Evolutionary conservation across 2,329 filamentous ascomycete species (phyloP), one percentile per base, ranked within the genome.

Genomic region (Colletotrichum shisoi): DNA sequence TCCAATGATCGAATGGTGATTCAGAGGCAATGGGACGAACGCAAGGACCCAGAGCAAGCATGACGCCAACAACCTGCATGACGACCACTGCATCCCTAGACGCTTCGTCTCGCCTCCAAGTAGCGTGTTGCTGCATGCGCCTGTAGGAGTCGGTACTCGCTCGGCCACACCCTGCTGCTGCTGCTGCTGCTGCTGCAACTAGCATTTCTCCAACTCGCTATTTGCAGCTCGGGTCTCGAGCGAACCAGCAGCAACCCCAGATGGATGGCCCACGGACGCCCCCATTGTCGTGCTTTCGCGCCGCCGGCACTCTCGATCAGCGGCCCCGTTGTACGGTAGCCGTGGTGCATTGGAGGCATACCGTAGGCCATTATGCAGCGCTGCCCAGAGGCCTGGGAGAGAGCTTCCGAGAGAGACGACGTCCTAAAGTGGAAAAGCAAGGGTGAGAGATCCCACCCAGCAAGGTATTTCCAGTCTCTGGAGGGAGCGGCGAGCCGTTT

Each of bases 251-350:
- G 21, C 51, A 62, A 52, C 63, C 46, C 42, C 42, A 24, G 40
- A 53, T 53, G 64, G n/a, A 13, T 21, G 37, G 42, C 53, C 34
- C 60, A 57, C 52, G 60, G n/a, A 12, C n/a, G 44, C 42, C 60
- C 34, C 53, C 34, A 58, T 57, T 42, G n/a, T 24, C 58, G 17
- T 46, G 24, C 60, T 44, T 63, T 57, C 24, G 53, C 46, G 60
- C 63, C 53, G 60, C 60, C 63, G 63, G 61, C 48, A 67, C 46
- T 34, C 59, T 64, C 37, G 19, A 64, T 56, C 45, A 13, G 24
- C 13, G 51, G 21, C 48, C 57, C 49, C 49, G 40, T 42, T 19
- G 40, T 21, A 24, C 51, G 51, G 51, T 53, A 53, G 34, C 51
- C 15, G 34, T 15, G 12, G 6, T 9, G 51, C 24, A 48, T 15